Conservation (phyloP, 495 filamentous ascomycete species). For the Sabuloglossum arenarium region DNA sequence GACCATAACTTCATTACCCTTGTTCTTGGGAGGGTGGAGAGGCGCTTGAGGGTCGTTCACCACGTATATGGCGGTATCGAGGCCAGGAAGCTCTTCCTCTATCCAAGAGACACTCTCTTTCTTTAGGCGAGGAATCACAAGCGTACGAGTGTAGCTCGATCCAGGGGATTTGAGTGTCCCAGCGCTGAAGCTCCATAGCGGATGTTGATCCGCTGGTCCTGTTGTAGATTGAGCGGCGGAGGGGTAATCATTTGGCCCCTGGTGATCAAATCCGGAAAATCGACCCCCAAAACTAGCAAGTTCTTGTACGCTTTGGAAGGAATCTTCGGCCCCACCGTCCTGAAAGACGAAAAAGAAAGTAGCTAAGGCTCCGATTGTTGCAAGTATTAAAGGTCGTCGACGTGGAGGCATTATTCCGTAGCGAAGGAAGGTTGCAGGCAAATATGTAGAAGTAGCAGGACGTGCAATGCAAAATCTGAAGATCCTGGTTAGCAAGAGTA, state of each 20-base stretch:
- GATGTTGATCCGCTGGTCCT: background rate
- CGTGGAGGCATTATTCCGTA: background rate
- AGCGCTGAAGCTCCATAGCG: background rate
- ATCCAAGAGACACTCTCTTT: slow-evolving; percentile 43
- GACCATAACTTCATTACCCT: slow-evolving; percentile 58
- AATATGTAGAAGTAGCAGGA: background rate
- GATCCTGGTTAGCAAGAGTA: background rate
- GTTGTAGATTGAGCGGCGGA: background rate
- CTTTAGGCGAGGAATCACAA: slow-evolving; percentile 37
- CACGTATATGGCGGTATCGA: slow-evolving; percentile 40
- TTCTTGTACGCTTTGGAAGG: background rate
- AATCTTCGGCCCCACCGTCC: background rate
- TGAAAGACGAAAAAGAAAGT: background rate
- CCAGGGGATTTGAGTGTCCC: background rate
- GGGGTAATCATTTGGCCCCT: background rate
- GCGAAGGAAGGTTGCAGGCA: background rate
- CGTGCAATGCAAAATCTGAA: background rate
- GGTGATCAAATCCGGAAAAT: background rate
- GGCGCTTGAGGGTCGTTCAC: slow-evolving; percentile 38
- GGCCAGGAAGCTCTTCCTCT: slow-evolving; percentile 28
- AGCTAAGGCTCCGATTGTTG: background rate
- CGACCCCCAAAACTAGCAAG: too few relatives aligned
- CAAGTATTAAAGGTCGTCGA: background rate
- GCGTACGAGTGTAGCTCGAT: slow-evolving; percentile 15
- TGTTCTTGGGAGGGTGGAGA: slow-evolving; percentile 46